Base-by-base conservation (phyloP, 2,329 filamentous ascomycete species). In the Fusarium fujikuroi region DNA sequence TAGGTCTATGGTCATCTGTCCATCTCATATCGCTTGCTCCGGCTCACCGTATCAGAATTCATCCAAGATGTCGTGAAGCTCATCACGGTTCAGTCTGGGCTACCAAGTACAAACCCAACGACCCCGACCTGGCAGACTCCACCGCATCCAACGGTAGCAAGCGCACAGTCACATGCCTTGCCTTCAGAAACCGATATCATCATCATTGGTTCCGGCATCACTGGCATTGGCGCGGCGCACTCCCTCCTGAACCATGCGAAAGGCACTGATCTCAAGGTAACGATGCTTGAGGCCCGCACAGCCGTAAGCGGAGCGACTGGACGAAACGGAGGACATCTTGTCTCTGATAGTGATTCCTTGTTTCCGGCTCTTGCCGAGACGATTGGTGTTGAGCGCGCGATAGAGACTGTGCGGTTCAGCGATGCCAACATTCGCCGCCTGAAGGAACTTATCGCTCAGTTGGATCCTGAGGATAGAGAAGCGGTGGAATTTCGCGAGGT, bases 351-450 rank as follows among this genome's bases (percentile, higher is more conserved):
- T 7, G 83, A 85, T 56, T 80, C 83, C 57, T 72, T 82, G 28
- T 86, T 84, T 53, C 72, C 75, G 4, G 61, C 64, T 4, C 73
- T 85, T 5, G 78, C 79, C 28, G 60, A 72, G 11, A 67, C 60
- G 1, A 75, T 82, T 21, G 81, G 82, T 0, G 66, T 73, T 2
- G 80, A 82, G 44, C 75, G 79, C 7, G 85, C 86, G 4, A 80
- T 80, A 23, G 79, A 80, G 52, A 80, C 87, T n/a, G 80, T 83
- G 3, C 74, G 80, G 3, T 87, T 87, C 60, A 82, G 84, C 66
- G 71, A 75, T 9, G 69, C 72, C 0, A 75, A 75, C 14, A 60
- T 75, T 21, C 62, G 58, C 5, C 62, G 63, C 4, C 46, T 75
- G 1, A 67, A 49, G 37, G 69, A 67, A 6, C 58, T 75, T 2